Percentiles rank a stretch among this genome's conserved stretches.
Conservation (phyloP, 495 filamentous ascomycete species). For the Glarea lozoyensis region DNA sequence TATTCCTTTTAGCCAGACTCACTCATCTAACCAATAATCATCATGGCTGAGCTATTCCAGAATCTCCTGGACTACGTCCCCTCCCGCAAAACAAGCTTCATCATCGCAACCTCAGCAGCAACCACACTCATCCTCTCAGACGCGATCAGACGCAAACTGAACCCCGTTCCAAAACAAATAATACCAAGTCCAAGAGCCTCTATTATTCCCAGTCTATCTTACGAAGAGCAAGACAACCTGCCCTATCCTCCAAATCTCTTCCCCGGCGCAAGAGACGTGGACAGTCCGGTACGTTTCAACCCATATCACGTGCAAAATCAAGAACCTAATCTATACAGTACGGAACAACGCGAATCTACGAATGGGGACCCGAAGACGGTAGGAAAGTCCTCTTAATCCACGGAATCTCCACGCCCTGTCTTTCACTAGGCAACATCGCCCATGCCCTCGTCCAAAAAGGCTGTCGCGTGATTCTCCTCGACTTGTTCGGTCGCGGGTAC, state of each 20-base stretch:
- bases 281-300: slow-evolving; percentile 38
- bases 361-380: slow-evolving; percentile 79
- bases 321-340: slow-evolving; percentile 43
- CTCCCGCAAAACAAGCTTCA: no score
- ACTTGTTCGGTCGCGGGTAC: slow-evolving; percentile 27
- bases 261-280: slow-evolving; percentile 66
- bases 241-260: slow-evolving; percentile 69
- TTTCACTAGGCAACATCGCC: slow-evolving; percentile 60
- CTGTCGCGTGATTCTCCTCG: slow-evolving; percentile 66
- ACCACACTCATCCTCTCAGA: slow-evolving; percentile 5
- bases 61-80: no score
- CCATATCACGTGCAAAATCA: not conserved
- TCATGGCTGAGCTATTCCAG: no score
- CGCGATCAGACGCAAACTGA: slow-evolving; percentile 1
- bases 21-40: no score
- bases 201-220: slow-evolving; percentile 35
- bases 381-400: slow-evolving; percentile 75
- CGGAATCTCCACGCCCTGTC: slow-evolving; percentile 78
- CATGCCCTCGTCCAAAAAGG: slow-evolving; percentile 61
- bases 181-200: slow-evolving; percentile 22
- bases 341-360: slow-evolving; percentile 74
- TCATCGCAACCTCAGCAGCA: slow-evolving; percentile 10
- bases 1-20: no score
- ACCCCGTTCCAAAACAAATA: slow-evolving; percentile 1
- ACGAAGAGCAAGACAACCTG: slow-evolving; percentile 36